Evolutionary conservation across 495 filamentous ascomycete genomes (phyloP), one percentile per base, ranked within the genome.

Genomic region (Penicillium malachiteum): DNA sequence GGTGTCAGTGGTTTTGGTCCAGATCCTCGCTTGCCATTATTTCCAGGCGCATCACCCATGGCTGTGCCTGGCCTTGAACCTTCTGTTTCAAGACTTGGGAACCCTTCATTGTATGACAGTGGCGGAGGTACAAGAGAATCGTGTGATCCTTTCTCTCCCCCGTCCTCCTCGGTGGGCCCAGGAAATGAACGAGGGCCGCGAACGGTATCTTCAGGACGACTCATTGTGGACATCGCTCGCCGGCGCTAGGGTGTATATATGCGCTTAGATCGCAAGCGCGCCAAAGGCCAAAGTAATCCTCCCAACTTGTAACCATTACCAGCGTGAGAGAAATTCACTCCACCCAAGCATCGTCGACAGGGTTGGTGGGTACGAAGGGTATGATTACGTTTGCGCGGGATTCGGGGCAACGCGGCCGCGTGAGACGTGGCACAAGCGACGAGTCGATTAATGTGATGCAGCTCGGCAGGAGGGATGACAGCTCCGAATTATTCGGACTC

Each of bases 151-250:
- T 46, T 66, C 44, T 52, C 59, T 6, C 34, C 55, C 30, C 72
- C 72, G 21, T 73, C 70, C 32, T 75, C 72, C 0, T 72, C 71
- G 8, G 58, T 47, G 26, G 75, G 69, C 10, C 60, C 64, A 40
- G 60, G 69, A 48, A 71, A 70, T 21, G 68, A 52, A 55, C 65
- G 70, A 53, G 63, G 65, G 40, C 67, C 73, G 51, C 66, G 69
- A 33, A 73, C 56, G 5, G 70, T 70, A 55, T 77, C 74, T 55
- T 76, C 74, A 26, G 74, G 60, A 45, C 70, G 70, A 48, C 61
- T 52, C 71, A 76, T 75, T 40, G 69, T 67, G 58, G 72, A 69
- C 50, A 75, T 59, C 70, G 37, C 52, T 51, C 49, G 39, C 35
- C 41, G 7, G 26, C 17, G 47, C 40, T 26, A 16, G 12, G 51